Percentiles rank a stretch among this genome's conserved stretches.
These are phyloP conservation scores for Fraxinus platypoda DNA, from an alignment of 305 asterid species.

Conservation along the genomic window DNA sequence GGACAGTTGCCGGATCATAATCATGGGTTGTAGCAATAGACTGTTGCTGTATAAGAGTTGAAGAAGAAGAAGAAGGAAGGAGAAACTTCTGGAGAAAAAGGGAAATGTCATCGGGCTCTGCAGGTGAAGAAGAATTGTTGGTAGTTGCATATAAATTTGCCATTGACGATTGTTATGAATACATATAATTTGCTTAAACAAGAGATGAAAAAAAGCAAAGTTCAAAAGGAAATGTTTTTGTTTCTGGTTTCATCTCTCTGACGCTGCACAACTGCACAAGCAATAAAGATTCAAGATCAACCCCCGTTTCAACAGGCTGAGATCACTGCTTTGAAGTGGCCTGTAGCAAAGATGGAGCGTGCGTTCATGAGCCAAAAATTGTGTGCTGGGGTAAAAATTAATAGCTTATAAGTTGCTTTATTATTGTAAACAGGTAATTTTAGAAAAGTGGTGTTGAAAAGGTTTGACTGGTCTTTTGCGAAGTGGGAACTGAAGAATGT, in stretches of 20 bases:
- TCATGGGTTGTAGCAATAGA: background rate
- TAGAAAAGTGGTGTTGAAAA: background rate
- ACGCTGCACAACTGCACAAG: background rate
- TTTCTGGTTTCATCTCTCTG: background rate
- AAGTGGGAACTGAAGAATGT: background rate
- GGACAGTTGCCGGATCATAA: background rate
- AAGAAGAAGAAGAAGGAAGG: constrained; percentile 44
- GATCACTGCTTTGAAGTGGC: constrained; percentile 16
- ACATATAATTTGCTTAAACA: constrained; percentile 11
- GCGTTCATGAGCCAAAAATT: background rate
- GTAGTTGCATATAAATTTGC: constrained; percentile 36
- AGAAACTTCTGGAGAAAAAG: constrained; percentile 62
- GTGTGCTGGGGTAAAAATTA: background rate
- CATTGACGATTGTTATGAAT: constrained; percentile 30
- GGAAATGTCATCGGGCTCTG: constrained; percentile 68
- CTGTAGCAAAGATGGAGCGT: background rate
- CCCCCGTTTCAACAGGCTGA: constrained; percentile 14
- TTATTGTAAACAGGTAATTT: background rate
- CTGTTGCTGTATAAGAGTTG: constrained; percentile 19
- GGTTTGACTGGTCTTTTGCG: background rate
- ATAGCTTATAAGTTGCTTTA: background rate
- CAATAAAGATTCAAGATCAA: background rate
- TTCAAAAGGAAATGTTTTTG: background rate
- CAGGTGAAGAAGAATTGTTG: constrained; percentile 18
- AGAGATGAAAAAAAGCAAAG: constrained; percentile 15